Evolutionary conservation across 495 filamentous ascomycete species (phyloP).

Genomic region (Aspergillus sclerotiicarbonarius): DNA sequence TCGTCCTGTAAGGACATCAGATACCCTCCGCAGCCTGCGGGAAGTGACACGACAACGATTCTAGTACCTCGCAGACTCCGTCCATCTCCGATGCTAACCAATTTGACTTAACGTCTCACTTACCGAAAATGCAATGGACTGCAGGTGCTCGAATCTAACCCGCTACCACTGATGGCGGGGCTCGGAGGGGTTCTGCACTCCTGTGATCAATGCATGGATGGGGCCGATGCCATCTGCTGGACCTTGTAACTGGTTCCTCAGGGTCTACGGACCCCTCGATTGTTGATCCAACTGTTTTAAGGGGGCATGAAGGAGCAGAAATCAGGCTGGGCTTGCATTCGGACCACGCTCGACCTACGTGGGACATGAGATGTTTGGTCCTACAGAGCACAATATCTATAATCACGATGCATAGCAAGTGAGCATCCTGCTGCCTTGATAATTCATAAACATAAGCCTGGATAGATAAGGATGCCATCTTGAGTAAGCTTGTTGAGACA

Average conservation of each 20-base stretch:
- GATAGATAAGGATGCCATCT: no score
- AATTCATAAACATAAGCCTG: neutral
- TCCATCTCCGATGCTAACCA: neutral
- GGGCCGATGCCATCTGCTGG: neutral
- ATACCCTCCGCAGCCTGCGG: neutral
- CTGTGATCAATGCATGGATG: constrained; percentile 1
- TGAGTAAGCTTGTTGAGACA: no score
- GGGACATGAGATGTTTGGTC: neutral
- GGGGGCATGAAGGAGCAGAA: neutral
- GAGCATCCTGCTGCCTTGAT: neutral
- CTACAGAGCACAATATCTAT: neutral
- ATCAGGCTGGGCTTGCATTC: neutral
- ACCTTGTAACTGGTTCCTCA: neutral
- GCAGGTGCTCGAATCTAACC: neutral
- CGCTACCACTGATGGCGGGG: neutral
- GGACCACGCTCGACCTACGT: neutral
- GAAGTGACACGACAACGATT: neutral
- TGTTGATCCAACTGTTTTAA: neutral
- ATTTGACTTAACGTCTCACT: neutral
- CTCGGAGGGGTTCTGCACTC: neutral
- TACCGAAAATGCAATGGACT: neutral
- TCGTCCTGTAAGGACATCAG: neutral
- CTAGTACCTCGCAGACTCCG: neutral
- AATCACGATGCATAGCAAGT: neutral
- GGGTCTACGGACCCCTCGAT: neutral